These are phyloP conservation scores for Plasmodium malariae DNA, from an alignment of 169 alveolate species.

Conservation along the genomic window DNA sequence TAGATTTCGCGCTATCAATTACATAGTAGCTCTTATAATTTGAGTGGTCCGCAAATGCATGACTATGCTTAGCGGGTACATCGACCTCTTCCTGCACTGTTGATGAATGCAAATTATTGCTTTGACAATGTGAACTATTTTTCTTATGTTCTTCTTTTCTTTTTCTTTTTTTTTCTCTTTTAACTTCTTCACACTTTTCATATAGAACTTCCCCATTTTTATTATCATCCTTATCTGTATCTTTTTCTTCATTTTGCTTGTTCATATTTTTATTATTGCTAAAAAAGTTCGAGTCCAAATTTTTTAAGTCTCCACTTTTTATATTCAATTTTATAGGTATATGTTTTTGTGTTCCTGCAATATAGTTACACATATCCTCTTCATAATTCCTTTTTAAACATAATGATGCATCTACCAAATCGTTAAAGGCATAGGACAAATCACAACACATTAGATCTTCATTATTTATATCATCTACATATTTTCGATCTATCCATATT, in stretches of 20 bases:
- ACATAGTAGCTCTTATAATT: too few relatives aligned
- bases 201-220: not conserved
- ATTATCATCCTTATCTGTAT: not conserved
- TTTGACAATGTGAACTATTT: too few relatives aligned
- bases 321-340: slow-evolving; percentile 44
- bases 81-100: too few relatives aligned
- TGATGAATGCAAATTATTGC: too few relatives aligned
- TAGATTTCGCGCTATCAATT: too few relatives aligned
- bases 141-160: slow-evolving; percentile 21
- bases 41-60: not conserved
- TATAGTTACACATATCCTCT: slow-evolving; percentile 21
- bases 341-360: slow-evolving; percentile 24
- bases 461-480: slow-evolving; percentile 27
- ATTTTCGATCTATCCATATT: slow-evolving; percentile 70
- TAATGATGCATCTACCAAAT: slow-evolving; percentile 32
- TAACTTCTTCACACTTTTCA: slow-evolving; percentile 31
- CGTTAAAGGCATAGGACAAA: slow-evolving; percentile 40
- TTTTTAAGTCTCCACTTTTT: slow-evolving; percentile 31
- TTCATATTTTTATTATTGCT: slow-evolving; percentile 17
- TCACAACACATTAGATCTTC: slow-evolving; percentile 43
- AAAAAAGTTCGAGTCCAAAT: slow-evolving; percentile 28
- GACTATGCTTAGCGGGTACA: too few relatives aligned
- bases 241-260: not conserved
- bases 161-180: slow-evolving; percentile 26
- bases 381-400: slow-evolving; percentile 52